phyloP scores from a whole-genome alignment of 2,329 filamentous ascomycete genomes.

The Tetracladium maxilliforme region DNA sequence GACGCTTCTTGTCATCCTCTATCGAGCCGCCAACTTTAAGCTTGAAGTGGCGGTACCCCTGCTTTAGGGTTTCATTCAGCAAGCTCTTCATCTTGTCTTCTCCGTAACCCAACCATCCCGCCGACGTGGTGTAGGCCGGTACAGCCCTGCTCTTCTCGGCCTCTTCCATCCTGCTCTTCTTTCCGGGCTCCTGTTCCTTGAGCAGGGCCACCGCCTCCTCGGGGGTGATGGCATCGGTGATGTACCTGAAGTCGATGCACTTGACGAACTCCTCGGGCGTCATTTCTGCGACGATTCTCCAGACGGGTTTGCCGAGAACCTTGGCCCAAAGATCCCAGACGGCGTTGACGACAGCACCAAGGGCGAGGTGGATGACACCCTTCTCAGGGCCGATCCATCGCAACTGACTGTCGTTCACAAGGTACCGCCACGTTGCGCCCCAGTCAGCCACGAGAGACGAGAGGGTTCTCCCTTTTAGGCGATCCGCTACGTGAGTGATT shows the following conservation, averaged over 20 bases:
- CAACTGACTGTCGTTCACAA: conserved; percentile 78
- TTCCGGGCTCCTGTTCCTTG: conserved; percentile 46
- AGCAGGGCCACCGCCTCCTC: conserved; percentile 65
- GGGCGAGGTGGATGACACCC: conserved; percentile 78
- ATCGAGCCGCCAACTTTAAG: conserved; percentile 67
- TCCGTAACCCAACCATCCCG: conserved; percentile 76
- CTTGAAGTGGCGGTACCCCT: conserved; percentile 77
- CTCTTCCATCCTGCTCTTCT: conserved; percentile 54
- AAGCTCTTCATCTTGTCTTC: conserved; percentile 71
- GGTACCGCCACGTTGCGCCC: conserved; percentile 76
- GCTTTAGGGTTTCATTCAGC: conserved; percentile 54
- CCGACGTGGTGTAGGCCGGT: conserved; percentile 76
- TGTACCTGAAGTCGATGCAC: conserved; percentile 86
- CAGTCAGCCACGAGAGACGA: conserved; percentile 63
- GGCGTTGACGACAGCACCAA: conserved; percentile 76
- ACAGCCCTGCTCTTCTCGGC: conserved; percentile 61
- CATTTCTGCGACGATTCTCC: conserved; percentile 80
- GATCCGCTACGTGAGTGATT: conserved; percentile 60
- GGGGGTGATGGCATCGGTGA: conserved; percentile 75
- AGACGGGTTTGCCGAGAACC: conserved; percentile 69
- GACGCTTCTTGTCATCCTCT: conserved; percentile 51
- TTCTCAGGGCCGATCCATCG: conserved; percentile 90
- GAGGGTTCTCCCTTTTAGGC: conserved; percentile 59
- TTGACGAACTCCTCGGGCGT: conserved; percentile 68
- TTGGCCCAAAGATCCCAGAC: conserved; percentile 91